phyloP scores from a whole-genome alignment of 768 basidiomycete genomes.

The Tephrocybe sp. region DNA sequence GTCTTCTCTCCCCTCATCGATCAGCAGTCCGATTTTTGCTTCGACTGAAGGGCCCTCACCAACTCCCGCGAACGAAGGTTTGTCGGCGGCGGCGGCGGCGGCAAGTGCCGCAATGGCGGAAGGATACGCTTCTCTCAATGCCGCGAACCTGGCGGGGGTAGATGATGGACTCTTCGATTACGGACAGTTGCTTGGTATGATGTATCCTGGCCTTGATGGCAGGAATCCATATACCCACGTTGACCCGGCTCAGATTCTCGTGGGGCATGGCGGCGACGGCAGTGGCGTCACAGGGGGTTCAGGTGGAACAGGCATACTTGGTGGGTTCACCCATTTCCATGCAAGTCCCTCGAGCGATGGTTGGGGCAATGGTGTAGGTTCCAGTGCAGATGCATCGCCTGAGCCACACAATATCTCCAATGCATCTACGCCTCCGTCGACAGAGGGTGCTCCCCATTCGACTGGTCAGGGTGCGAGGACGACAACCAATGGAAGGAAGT shows the following conservation, averaged over 20 bases:
- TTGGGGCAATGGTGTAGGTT: conserved; percentile 67
- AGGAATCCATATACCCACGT: conserved; percentile 71
- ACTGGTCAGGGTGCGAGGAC: conserved; percentile 17
- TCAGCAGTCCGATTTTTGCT: conserved; percentile 21
- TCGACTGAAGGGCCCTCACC: conserved; percentile 25
- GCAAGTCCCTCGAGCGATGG: conserved; percentile 81
- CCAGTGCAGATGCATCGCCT: conserved; percentile 73
- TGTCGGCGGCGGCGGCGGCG: conserved; percentile 63
- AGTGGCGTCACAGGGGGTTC: conserved; percentile 14
- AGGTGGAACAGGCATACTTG: conserved; percentile 33
- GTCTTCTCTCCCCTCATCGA: conserved; percentile 21
- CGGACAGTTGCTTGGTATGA: conserved; percentile 62
- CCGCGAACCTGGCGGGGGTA: conserved; percentile 47
- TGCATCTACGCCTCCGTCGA: conserved; percentile 72
- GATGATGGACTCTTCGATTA: conserved; percentile 62
- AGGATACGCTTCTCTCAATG: conserved; percentile 64
- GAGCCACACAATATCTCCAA: conserved; percentile 68
- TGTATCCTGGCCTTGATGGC: conserved; percentile 53
- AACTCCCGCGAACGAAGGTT: conserved; percentile 38
- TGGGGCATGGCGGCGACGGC: conserved; percentile 26
- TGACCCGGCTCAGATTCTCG: conserved; percentile 87
- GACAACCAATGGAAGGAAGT: conserved; percentile 49
- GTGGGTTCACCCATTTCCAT: conserved; percentile 53
- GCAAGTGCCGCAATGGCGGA: conserved; percentile 73
- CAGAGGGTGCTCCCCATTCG: conserved; percentile 42